These are phyloP conservation scores for Coniella vitis DNA, from an alignment of 2,329 filamentous ascomycete genomes.

Conservation along the genomic window DNA sequence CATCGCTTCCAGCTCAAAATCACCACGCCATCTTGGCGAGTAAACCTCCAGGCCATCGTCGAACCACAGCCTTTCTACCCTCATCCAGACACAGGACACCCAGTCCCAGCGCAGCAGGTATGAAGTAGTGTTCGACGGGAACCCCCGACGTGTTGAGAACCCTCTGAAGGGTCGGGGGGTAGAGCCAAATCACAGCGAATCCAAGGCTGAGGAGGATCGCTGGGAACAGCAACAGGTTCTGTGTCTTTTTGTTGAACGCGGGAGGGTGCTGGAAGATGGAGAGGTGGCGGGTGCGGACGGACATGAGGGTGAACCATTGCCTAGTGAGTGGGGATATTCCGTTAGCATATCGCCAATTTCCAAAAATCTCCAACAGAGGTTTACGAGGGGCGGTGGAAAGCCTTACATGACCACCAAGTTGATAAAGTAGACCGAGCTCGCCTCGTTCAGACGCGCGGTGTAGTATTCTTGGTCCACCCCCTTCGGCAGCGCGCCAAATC, in stretches of 20 bases:
- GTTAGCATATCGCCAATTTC: too few relatives aligned
- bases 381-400: too few relatives aligned
- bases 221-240: slow-evolving; percentile 64
- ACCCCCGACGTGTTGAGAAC: slow-evolving; percentile 55
- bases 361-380: too few relatives aligned
- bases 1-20: background rate
- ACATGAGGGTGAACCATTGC: slow-evolving; percentile 70
- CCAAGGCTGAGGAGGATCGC: slow-evolving; percentile 62
- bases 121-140: slow-evolving; percentile 68
- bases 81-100: slow-evolving; percentile 61
- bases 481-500: slow-evolving; percentile 49
- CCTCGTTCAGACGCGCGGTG: slow-evolving; percentile 50
- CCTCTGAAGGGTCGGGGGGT: slow-evolving; percentile 58
- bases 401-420: slow-evolving; percentile 67
- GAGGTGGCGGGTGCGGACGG: slow-evolving; percentile 57
- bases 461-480: slow-evolving; percentile 49
- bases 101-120: slow-evolving; percentile 66
- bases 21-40: slow-evolving; percentile 60
- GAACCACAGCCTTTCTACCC: slow-evolving; percentile 54
- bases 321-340: too few relatives aligned
- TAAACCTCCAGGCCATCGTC: slow-evolving; percentile 50
- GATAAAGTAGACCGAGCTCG: slow-evolving; percentile 71
- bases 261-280: slow-evolving; percentile 69
- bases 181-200: slow-evolving; percentile 65
- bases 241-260: slow-evolving; percentile 54